phyloP scores from a whole-genome alignment of 2,329 filamentous ascomycete species.

The Neoscytalidium dimidiatum region DNA sequence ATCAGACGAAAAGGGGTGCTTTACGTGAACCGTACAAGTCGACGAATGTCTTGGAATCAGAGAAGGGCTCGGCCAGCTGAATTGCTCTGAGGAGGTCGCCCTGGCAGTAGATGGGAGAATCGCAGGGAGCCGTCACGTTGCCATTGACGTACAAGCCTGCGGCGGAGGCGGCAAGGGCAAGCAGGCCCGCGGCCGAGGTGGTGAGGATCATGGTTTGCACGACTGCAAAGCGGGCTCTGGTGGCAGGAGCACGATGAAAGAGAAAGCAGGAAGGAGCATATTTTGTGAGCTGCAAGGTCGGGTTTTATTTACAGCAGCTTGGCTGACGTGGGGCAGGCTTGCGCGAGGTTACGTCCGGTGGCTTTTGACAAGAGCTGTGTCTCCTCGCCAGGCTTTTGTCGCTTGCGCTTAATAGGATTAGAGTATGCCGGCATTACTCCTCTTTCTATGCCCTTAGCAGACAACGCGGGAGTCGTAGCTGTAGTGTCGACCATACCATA shows the following conservation, averaged over 20 bases:
- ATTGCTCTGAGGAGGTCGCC: conserved; percentile 65
- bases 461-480: no score
- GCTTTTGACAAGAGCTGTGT: neutral
- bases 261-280: neutral
- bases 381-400: neutral
- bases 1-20: neutral
- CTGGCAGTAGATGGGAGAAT: conserved; percentile 68
- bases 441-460: neutral
- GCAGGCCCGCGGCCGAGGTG: neutral
- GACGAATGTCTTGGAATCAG: conserved; percentile 71
- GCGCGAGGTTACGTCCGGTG: neutral
- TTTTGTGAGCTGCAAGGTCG: neutral
- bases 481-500: no score
- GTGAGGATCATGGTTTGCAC: neutral
- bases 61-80: conserved; percentile 64
- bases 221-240: neutral
- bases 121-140: conserved; percentile 63
- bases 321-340: conserved; percentile 8
- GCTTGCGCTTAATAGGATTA: neutral
- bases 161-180: neutral
- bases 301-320: neutral
- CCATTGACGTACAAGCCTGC: conserved; percentile 61
- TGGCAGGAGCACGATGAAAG: neutral
- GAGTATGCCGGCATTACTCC: neutral
- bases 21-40: conserved; percentile 42